A percentile compares a stretch with the other conserved stretches of the same genome.
Evolutionary conservation across 805 yeast genomes (phyloP).

Genomic region (Torulaspora franciscae): DNA sequence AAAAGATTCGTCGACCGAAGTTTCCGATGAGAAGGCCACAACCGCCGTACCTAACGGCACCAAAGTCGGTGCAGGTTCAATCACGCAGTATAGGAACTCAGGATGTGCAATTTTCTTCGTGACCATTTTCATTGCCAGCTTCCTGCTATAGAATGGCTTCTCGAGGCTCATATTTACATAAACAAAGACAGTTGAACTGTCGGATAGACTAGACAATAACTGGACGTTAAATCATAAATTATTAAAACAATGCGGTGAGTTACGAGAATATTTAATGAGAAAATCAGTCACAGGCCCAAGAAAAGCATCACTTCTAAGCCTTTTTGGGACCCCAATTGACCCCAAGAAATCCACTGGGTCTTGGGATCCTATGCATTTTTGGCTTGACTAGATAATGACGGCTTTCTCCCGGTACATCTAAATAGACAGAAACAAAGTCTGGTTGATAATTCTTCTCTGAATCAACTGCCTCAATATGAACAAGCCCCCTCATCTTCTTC

Average conservation of each 20-base stretch:
- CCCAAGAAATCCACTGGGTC: conserved; percentile 63
- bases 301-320: conserved; percentile 27
- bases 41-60: conserved; percentile 3
- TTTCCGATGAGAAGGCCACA: conserved; percentile 9
- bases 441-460: conserved; percentile 54
- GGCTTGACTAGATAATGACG: conserved; percentile 70
- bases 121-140: conserved; percentile 30
- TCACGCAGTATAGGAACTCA: conserved; percentile 7
- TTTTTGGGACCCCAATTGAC: conserved; percentile 82
- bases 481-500: conserved; percentile 57
- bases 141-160: conserved; percentile 1
- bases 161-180: neutral
- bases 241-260: conserved; percentile 1
- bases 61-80: conserved; percentile 7
- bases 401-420: conserved; percentile 68
- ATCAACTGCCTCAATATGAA: conserved; percentile 75
- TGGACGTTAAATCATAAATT: conserved; percentile 8
- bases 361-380: conserved; percentile 43
- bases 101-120: conserved; percentile 12
- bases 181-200: neutral
- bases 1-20: conserved; percentile 1
- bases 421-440: conserved; percentile 63
- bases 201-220: conserved; percentile 3
- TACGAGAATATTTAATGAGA: conserved; percentile 3
- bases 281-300: neutral